Conservation (phyloP, 208 protist species). For the Trypanosomatidae sp. region DNA sequence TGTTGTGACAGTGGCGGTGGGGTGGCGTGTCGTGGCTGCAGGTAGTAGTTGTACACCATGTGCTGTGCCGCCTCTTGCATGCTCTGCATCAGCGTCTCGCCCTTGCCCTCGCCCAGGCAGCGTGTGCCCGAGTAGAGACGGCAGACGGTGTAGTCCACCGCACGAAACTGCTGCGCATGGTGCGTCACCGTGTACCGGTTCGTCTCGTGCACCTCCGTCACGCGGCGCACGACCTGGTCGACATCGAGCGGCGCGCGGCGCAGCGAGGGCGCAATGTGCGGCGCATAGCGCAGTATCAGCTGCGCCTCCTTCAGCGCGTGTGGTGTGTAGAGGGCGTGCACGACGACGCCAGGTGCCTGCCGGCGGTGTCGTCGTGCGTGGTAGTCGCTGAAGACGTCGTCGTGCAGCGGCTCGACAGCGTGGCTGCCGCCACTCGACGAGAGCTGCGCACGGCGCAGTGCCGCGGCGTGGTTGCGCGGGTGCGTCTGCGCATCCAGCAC, state of each 20-base stretch:
- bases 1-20: neutral
- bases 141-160: slow-evolving; percentile 77
- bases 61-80: slow-evolving; percentile 71
- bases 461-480: slow-evolving; percentile 47
- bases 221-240: slow-evolving; percentile 59
- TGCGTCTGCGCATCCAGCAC: slow-evolving; percentile 30
- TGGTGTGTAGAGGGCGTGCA: slow-evolving; percentile 36
- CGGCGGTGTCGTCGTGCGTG: slow-evolving; percentile 19
- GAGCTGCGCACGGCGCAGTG: slow-evolving; percentile 53
- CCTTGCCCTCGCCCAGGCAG: slow-evolving; percentile 80
- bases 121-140: slow-evolving; percentile 41
- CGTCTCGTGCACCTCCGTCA: slow-evolving; percentile 77
- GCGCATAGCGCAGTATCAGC: slow-evolving; percentile 74
- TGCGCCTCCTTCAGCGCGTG: slow-evolving; percentile 82
- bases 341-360: slow-evolving; percentile 42
- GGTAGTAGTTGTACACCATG: slow-evolving; percentile 73
- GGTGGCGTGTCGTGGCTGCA: neutral
- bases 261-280: slow-evolving; percentile 27
- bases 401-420: slow-evolving; percentile 41
- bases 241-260: slow-evolving; percentile 56
- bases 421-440: slow-evolving; percentile 67
- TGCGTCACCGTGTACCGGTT: slow-evolving; percentile 68
- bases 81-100: slow-evolving; percentile 66
- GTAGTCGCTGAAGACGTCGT: slow-evolving; percentile 48
- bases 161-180: slow-evolving; percentile 59